A percentile compares a stretch with the other conserved stretches of the same genome.
These are phyloP conservation scores for Nitzschia palea DNA, from an alignment of 108 stramenopile species.

Conservation along the genomic window DNA sequence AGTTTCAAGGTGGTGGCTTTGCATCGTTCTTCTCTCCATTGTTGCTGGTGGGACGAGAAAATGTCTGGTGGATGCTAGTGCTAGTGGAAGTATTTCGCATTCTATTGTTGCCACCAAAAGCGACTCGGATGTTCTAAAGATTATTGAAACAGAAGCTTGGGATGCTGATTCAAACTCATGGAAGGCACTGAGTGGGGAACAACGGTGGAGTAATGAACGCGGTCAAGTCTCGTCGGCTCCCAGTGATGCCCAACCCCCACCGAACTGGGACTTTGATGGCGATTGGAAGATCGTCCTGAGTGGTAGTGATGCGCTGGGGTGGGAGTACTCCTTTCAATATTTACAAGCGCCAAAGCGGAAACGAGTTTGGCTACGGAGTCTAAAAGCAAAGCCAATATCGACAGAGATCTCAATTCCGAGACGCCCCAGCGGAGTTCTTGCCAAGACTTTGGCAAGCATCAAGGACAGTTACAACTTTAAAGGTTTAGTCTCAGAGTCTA, in stretches of 20 bases:
- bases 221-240: constrained; percentile 30
- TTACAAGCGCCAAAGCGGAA: constrained; percentile 51
- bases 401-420: not conserved
- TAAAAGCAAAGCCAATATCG: constrained; percentile 6
- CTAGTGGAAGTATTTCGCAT: not conserved
- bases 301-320: constrained; percentile 63
- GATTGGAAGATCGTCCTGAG: constrained; percentile 83
- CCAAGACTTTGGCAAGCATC: constrained; percentile 17
- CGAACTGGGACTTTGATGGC: constrained; percentile 51
- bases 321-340: constrained; percentile 62
- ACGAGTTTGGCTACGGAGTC: constrained; percentile 67
- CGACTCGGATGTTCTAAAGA: constrained; percentile 15
- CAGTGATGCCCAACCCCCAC: constrained; percentile 32
- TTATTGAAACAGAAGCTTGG: constrained; percentile 52
- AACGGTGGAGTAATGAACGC: constrained; percentile 30
- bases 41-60: not conserved
- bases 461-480: constrained; percentile 73
- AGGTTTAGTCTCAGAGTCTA: constrained; percentile 64
- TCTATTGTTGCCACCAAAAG: not conserved
- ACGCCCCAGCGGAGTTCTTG: not conserved
- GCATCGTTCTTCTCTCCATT: not conserved
- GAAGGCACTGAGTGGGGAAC: constrained; percentile 26
- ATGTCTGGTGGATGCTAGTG: not conserved
- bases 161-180: constrained; percentile 36
- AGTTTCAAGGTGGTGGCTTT: not conserved